phyloP scores from a whole-genome alignment of 192 early-diverging fungal genomes.

The Piromyces finnis region DNA sequence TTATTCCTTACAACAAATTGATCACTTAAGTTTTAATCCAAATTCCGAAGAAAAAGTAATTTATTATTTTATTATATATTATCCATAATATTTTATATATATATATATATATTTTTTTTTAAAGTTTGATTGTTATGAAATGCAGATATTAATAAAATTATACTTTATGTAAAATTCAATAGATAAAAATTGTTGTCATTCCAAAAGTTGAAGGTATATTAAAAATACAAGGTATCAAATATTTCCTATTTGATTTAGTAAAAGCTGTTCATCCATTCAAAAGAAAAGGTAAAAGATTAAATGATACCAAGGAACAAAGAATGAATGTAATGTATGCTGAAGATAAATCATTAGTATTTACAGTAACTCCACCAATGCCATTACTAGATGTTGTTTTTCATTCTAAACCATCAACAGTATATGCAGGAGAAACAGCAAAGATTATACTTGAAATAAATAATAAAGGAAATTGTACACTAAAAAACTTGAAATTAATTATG shows the following conservation, averaged over 20 bases:
- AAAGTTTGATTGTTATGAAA: no score
- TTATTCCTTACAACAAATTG: neutral
- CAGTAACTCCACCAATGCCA: slow-evolving; percentile 65
- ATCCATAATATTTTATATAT: no score
- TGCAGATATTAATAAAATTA: no score
- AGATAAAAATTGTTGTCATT: slow-evolving; percentile 48
- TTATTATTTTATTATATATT: neutral
- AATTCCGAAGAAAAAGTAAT: neutral
- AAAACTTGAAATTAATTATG: slow-evolving; percentile 48
- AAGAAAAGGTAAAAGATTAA: slow-evolving; percentile 48
- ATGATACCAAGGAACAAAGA: slow-evolving; percentile 56
- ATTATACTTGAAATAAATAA: slow-evolving; percentile 65
- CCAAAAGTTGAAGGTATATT: slow-evolving; percentile 61
- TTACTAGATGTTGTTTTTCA: slow-evolving; percentile 61
- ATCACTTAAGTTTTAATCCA: neutral
- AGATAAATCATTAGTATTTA: slow-evolving; percentile 50
- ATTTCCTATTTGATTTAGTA: slow-evolving; percentile 57
- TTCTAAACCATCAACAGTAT: slow-evolving; percentile 52
- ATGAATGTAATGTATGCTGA: slow-evolving; percentile 34
- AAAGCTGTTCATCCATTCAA: slow-evolving; percentile 47
- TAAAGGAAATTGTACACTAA: slow-evolving; percentile 55
- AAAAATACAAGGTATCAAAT: slow-evolving; percentile 52
- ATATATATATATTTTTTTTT: no score
- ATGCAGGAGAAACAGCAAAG: slow-evolving; percentile 65
- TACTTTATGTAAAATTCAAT: no score